Conservation (phyloP, 345 rosid genomes). For the Turritis glabra region DNA sequence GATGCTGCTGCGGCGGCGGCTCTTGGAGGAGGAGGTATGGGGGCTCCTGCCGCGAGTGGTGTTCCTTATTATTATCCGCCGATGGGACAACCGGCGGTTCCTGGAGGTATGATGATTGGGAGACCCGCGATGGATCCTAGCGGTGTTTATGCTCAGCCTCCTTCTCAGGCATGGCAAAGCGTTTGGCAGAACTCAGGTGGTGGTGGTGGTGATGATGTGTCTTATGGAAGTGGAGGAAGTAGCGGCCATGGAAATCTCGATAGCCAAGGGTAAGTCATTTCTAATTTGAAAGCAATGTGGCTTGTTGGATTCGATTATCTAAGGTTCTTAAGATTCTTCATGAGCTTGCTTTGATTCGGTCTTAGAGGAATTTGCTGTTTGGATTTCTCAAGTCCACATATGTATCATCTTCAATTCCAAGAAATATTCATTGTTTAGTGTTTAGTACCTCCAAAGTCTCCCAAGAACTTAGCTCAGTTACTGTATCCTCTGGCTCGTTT, state of each 20-base stretch:
- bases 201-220: constrained; percentile 55
- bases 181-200: constrained; percentile 70
- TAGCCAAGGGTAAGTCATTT: constrained; percentile 44
- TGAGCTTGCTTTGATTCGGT: background rate
- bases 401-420: background rate
- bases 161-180: constrained; percentile 97
- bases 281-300: background rate
- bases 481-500: background rate
- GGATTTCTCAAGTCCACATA: too few species aligned
- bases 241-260: constrained; percentile 74
- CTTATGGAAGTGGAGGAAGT: constrained; percentile 67
- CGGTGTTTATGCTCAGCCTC: constrained; percentile 80
- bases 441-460: background rate
- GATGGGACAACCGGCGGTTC: constrained; percentile 72
- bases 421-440: background rate
- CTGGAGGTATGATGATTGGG: constrained; percentile 88
- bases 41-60: constrained; percentile 72
- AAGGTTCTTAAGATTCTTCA: background rate
- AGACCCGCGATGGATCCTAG: constrained; percentile 80
- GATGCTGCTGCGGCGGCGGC: constrained; percentile 57
- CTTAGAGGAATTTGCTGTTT: constrained; percentile 1
- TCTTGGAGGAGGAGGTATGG: constrained; percentile 44
- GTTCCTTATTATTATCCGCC: constrained; percentile 90
- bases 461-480: background rate
- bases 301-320: background rate